Percentiles rank a stretch among this genome's conserved stretches.
These are phyloP conservation scores for Papilionanthe hybrid DNA, from an alignment of 116 monocot genomes.

Conservation along the genomic window DNA sequence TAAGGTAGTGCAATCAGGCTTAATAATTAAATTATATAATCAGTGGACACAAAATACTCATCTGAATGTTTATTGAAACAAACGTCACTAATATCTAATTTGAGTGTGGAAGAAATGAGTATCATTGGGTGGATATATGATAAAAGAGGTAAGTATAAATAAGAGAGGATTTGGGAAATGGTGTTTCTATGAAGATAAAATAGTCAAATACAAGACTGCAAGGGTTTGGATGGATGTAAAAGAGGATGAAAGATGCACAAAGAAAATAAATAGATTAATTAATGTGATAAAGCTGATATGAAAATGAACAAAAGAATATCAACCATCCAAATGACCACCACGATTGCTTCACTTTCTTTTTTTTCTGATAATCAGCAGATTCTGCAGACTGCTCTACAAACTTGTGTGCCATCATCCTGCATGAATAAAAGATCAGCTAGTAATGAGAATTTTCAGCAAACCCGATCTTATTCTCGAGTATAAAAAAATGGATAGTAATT, in stretches of 20 bases:
- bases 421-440: slow-evolving; percentile 12
- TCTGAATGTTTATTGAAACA: not conserved
- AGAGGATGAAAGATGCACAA: not conserved
- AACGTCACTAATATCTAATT: not conserved
- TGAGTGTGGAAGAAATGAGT: not conserved
- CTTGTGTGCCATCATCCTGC: slow-evolving; percentile 96
- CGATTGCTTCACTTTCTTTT: slow-evolving; percentile 48
- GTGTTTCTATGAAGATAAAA: not conserved
- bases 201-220: not conserved
- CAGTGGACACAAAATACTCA: not conserved
- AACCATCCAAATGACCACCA: slow-evolving; percentile 97
- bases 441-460: not conserved
- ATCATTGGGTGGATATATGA: not conserved
- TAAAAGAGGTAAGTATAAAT: not conserved
- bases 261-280: not conserved
- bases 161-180: not conserved
- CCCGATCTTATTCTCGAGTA: not conserved
- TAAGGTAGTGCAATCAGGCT: not conserved
- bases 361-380: slow-evolving; percentile 46
- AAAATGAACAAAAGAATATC: slow-evolving; percentile 11
- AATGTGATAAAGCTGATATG: not conserved
- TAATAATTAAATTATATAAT: slow-evolving; percentile 1
- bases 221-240: not conserved
- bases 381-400: slow-evolving; percentile 70
- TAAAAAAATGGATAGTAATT: not conserved